phyloP scores from a whole-genome alignment of 306 rosid species.

The Argentina anserina region DNA sequence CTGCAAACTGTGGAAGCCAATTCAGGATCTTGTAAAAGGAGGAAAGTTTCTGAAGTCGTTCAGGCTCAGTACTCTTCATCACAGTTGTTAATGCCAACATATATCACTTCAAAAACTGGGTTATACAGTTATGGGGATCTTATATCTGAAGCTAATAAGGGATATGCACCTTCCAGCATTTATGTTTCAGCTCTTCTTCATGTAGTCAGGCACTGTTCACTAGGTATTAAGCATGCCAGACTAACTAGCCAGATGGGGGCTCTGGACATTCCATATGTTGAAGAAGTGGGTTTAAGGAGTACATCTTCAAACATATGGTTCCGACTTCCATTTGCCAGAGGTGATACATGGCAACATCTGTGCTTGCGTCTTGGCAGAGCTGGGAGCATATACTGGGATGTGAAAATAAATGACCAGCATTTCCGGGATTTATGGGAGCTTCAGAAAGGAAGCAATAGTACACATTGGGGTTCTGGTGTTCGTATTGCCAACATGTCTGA shows the following conservation, averaged over 20 bases:
- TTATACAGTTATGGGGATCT: slow-evolving; percentile 69
- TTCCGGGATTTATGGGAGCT: slow-evolving; percentile 98
- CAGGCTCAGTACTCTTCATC: slow-evolving; percentile 42
- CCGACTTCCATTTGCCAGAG: slow-evolving; percentile 84
- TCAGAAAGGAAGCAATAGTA: slow-evolving; percentile 73
- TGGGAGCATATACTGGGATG: slow-evolving; percentile 97
- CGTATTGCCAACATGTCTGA: slow-evolving; percentile 94
- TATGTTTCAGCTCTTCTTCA: slow-evolving; percentile 90
- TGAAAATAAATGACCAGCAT: slow-evolving; percentile 92
- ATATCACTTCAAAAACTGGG: slow-evolving; percentile 52
- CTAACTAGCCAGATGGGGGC: slow-evolving; percentile 96
- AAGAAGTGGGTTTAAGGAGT: slow-evolving; percentile 83
- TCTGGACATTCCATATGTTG: slow-evolving; percentile 82
- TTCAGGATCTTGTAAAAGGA: slow-evolving; percentile 53
- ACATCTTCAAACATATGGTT: slow-evolving; percentile 95
- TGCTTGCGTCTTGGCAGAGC: slow-evolving; percentile 97
- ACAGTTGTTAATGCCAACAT: slow-evolving; percentile 43
- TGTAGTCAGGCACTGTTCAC: slow-evolving; percentile 90
- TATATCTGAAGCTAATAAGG: slow-evolving; percentile 82
- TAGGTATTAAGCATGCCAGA: slow-evolving; percentile 90
- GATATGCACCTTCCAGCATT: slow-evolving; percentile 78
- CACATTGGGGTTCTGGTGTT: slow-evolving; percentile 97
- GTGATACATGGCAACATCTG: slow-evolving; percentile 88
- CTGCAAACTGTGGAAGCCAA: slow-evolving; percentile 56
- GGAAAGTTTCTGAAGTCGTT: slow-evolving; percentile 50